These are phyloP conservation scores for Rutstroemia sp. DNA, from an alignment of 2,329 filamentous ascomycete genomes.

Conservation along the genomic window DNA sequence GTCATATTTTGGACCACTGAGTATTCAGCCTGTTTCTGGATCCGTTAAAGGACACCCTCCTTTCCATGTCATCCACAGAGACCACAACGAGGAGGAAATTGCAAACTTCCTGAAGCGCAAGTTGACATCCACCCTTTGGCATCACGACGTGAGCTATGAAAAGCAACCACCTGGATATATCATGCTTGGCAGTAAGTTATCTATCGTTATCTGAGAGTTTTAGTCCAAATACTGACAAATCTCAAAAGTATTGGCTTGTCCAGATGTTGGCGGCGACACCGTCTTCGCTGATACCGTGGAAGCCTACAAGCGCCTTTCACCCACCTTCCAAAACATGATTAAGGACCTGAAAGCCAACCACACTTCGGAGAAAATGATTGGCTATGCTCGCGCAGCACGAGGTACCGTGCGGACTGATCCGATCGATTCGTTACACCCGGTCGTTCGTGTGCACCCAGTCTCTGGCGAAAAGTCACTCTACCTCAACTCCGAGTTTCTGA, in stretches of 20 bases:
- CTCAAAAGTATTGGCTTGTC: conserved; percentile 17
- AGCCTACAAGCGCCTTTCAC: conserved; percentile 45
- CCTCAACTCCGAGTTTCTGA: conserved; percentile 62
- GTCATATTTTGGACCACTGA: conserved; percentile 55
- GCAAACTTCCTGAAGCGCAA: conserved; percentile 58
- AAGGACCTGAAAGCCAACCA: conserved; percentile 61
- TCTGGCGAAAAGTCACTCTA: conserved; percentile 68
- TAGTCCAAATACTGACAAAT: not conserved
- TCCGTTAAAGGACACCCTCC: conserved; percentile 49
- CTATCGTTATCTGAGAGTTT: not conserved
- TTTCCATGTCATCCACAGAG: conserved; percentile 62
- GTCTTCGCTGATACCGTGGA: conserved; percentile 64
- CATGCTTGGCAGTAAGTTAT: conserved; percentile 38
- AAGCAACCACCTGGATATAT: conserved; percentile 62
- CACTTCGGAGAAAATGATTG: conserved; percentile 45
- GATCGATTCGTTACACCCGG: conserved; percentile 57
- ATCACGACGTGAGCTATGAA: conserved; percentile 65
- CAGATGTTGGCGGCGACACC: conserved; percentile 59
- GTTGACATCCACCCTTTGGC: conserved; percentile 58
- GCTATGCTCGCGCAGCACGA: conserved; percentile 43
- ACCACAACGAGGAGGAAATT: conserved; percentile 48
- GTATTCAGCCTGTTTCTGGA: conserved; percentile 64
- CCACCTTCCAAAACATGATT: conserved; percentile 29
- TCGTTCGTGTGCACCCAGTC: conserved; percentile 63
- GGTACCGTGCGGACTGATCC: conserved; percentile 58